phyloP scores from a whole-genome alignment of 73 alveolate genomes.

The Paramecium primaurelia region DNA sequence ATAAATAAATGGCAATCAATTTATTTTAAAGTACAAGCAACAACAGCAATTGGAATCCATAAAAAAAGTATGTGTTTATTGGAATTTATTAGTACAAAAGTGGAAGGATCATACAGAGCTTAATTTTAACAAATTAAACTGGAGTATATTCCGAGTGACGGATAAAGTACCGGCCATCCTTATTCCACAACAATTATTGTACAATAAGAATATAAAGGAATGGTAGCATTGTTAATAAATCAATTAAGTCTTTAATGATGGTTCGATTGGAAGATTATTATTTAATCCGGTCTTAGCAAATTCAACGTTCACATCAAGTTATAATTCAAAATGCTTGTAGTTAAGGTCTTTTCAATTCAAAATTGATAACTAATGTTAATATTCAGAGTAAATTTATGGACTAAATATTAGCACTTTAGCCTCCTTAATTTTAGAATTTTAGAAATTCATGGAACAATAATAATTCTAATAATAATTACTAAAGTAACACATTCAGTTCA shows the following conservation, averaged over 20 bases:
- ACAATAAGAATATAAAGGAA: conserved; percentile 6
- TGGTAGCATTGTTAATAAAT: neutral
- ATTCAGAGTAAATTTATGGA: neutral
- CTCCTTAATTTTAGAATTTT: neutral
- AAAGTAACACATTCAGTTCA: neutral
- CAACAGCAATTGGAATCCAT: neutral
- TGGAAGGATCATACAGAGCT: conserved; percentile 39
- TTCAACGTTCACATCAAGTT: neutral
- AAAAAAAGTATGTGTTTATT: neutral
- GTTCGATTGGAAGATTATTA: conserved; percentile 36
- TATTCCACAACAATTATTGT: neutral
- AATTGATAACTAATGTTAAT: neutral
- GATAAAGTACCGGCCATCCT: neutral
- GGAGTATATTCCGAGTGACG: neutral
- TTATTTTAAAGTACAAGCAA: neutral
- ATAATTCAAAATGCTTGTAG: neutral
- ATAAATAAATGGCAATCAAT: neutral
- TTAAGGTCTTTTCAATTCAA: neutral
- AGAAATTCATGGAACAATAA: neutral
- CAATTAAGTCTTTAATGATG: neutral
- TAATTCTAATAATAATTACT: neutral
- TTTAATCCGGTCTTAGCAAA: neutral
- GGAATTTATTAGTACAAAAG: neutral
- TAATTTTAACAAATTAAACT: neutral
- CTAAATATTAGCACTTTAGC: neutral